Conservation (phyloP, 345 rosid species). For the Trapa incisa region DNA sequence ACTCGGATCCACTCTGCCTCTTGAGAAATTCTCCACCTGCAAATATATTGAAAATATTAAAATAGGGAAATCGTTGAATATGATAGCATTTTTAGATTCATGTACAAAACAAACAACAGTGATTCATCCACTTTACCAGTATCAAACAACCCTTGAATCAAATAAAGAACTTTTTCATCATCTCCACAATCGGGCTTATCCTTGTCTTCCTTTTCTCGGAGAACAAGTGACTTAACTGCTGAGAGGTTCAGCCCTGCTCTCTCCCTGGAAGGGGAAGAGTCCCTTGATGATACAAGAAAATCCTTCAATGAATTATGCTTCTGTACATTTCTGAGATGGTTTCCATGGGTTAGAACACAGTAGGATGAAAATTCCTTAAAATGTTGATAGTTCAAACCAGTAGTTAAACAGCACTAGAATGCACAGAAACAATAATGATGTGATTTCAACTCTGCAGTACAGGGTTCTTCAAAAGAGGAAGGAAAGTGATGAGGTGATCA, state of each 20-base stretch:
- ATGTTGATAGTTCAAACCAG: background rate
- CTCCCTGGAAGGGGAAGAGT: slow-evolving; percentile 77
- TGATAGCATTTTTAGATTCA: slow-evolving; percentile 12
- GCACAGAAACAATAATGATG: background rate
- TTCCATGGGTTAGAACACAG: background rate
- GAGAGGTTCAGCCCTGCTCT: slow-evolving; percentile 75
- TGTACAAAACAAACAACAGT: slow-evolving; percentile 3
- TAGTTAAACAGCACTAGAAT: background rate
- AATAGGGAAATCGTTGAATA: slow-evolving; percentile 33
- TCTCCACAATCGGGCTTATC: slow-evolving; percentile 39
- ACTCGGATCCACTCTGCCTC: slow-evolving; percentile 46
- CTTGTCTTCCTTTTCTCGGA: slow-evolving; percentile 85
- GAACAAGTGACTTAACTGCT: slow-evolving; percentile 77
- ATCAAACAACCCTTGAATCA: slow-evolving; percentile 46
- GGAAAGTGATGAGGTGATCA: background rate
- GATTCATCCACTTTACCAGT: slow-evolving; percentile 38
- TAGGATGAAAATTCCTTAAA: background rate
- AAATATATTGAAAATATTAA: slow-evolving; percentile 63
- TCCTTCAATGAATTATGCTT: slow-evolving; percentile 68
- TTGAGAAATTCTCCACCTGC: slow-evolving; percentile 73
- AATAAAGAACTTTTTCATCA: slow-evolving; percentile 48
- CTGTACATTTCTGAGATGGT: slow-evolving; percentile 50
- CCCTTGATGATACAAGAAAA: slow-evolving; percentile 49
- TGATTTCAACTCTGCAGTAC: background rate
- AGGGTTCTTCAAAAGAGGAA: background rate